Base-by-base conservation (phyloP, 1,284 basidiomycete species). In the Rhodofomes roseus region DNA sequence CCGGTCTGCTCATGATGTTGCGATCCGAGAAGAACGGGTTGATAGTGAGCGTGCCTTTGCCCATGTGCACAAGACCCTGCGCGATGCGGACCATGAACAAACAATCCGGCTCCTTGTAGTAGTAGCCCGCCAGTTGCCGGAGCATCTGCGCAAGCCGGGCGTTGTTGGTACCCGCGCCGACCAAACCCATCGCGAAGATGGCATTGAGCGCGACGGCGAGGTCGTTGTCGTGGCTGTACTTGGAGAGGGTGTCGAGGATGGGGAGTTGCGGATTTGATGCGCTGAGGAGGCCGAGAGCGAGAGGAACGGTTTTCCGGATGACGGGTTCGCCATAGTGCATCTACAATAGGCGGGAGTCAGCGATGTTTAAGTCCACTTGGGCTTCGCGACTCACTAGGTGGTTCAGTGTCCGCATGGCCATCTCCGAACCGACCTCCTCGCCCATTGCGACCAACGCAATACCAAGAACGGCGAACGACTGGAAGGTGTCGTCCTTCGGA, bases 181-280 rank as follows among this genome's bases (percentile, higher is more conserved):
- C 92, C 20, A 99, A 83, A 68, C 97, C 97, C 96, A 99, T 99
- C 2, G 96, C 96, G 66, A 99, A 90, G 74, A 99, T 99, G 27
- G 97, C 93, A 70, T 98, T 99, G 59, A 96, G 84, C 0, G 96
- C 97, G 16, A 99, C 97, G 59, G 88, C 85, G 39, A 98, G 87
- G 75, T 99, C 97, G 70, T 92, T 96, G 80, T 99, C 97, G 80
- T 99, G 97, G 65, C 95, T 97, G 79, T 99, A 99, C 74, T 97
- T 98, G n/a, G 96, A 98, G 7, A 99, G 86, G 0, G 95, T 98
- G 75, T 99, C 97, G 66, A 99, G 87, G 63, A 99, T 92, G 31
- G 92, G 82, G n/a, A 98, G 83, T 75, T 94, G 92, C 18, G 97
- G 97, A 76, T 99, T 98, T 57, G 97, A 99, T 18, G 95, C 89